Evolutionary conservation across 2,329 filamentous ascomycete genomes (phyloP), one percentile per base, ranked within the genome.

Genomic region (Colletotrichum sp.): DNA sequence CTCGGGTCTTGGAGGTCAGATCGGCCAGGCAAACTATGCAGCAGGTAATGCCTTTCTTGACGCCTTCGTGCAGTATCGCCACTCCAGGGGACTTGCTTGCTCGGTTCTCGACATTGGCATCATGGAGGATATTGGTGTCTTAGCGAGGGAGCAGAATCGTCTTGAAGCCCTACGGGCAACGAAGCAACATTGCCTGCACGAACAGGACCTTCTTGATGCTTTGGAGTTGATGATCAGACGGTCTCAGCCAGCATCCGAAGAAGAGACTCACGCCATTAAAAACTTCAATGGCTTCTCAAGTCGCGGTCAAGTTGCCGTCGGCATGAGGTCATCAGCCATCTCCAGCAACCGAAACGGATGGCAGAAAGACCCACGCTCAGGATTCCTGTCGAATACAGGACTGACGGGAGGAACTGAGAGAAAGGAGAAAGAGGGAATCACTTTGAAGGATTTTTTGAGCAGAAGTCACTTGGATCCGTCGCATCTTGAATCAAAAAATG

Each of bases 41-140:
- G 83, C 84, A 1, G 85, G 82, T 18, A 88, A 87, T 76, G 81
- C 83, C 12, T 89, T 84, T 79, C 78, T 87, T 38, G 84, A 87
- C 43, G 79, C 83, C 6, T 83, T 88, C 30, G 83, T 81, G 5
- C 82, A 83, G 18, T 85, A 84, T 67, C 83, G 87, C 13, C 76
- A 80, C 6, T 70, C 71, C 1, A 77, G 78, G 3, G 85, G 84
- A 5, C 80, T 88, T 8, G 80, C 85, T 1, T 87, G 83, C 5
- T 83, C 84, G 0, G 78, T 80, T 15, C 82, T 89, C 3, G 80
- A 89, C 73, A 81, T 89, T 10, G 84, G 85, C 5, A 76, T 79
- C 6, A 79, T 88, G 10, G 80, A 82, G 5, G 86, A 83, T 7
- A 79, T 84, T 6, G 87, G 88, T 1, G 84, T 82, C 67, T 78